Evolutionary conservation across 2,329 filamentous ascomycete species (phyloP).

Genomic region (Sporothrix phasma): DNA sequence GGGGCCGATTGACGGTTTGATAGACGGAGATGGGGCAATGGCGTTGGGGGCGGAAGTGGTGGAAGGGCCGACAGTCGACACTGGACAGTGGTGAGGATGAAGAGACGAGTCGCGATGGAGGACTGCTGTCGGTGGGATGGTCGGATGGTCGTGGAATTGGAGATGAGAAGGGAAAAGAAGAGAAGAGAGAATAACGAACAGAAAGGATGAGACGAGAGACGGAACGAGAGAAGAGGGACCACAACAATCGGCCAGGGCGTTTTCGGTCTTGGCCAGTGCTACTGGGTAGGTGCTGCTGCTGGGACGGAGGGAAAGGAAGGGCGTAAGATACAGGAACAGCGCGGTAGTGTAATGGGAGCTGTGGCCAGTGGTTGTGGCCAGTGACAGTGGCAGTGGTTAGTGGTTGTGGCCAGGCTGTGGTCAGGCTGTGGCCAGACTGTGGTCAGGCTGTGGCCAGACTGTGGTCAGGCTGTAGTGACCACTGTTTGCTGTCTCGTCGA

Average conservation of each 20-base stretch:
- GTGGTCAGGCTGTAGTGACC: background rate
- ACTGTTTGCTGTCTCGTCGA: background rate
- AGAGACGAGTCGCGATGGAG: too few species aligned
- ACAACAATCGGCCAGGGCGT: conserved; percentile 1
- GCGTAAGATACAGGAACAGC: background rate
- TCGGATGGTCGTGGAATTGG: background rate
- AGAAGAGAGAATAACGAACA: background rate
- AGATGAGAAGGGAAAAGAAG: background rate
- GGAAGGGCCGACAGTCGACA: too few species aligned
- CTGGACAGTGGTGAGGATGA: too few species aligned
- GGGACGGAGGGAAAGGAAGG: background rate
- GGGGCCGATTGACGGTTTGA: too few species aligned
- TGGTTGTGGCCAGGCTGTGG: too few species aligned
- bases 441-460: too few species aligned
- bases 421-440: too few species aligned
- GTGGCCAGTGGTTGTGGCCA: background rate
- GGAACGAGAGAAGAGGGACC: background rate
- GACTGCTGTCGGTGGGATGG: too few species aligned
- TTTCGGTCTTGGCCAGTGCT: background rate
- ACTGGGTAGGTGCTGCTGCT: too few species aligned
- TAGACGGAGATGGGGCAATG: too few species aligned
- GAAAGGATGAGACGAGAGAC: background rate
- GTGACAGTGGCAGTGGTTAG: background rate
- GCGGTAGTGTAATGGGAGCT: too few species aligned
- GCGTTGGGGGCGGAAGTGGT: too few species aligned